phyloP scores from a whole-genome alignment of 225 moss, liverwort and hornwort species.

The Polytrichum formosum region DNA sequence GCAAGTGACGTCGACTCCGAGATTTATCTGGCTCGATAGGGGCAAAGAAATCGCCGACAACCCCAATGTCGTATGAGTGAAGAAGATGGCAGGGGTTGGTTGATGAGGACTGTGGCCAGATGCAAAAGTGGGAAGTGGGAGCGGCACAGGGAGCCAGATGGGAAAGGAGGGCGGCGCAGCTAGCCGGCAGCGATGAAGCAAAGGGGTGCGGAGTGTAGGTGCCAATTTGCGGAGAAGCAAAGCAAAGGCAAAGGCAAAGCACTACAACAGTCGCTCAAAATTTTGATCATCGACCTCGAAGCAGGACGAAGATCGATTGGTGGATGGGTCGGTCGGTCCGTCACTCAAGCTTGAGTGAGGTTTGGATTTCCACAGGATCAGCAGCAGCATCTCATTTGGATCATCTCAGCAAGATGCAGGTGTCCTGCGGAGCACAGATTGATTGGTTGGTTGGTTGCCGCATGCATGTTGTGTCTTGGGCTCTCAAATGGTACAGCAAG shows the following conservation, averaged over 20 bases:
- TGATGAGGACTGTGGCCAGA: neutral
- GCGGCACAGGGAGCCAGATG: constrained; percentile 13
- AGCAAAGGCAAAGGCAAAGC: neutral
- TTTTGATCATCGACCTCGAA: constrained; percentile 39
- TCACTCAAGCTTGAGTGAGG: constrained; percentile 24
- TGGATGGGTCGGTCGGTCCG: too few species aligned
- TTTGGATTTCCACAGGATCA: constrained; percentile 11
- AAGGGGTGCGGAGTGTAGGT: constrained; percentile 5
- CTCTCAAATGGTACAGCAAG: constrained; percentile 34
- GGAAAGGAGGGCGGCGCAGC: constrained; percentile 23
- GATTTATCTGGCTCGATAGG: constrained; percentile 20
- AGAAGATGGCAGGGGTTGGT: neutral
- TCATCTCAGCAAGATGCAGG: neutral
- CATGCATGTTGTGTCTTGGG: constrained; percentile 17
- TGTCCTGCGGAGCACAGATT: neutral
- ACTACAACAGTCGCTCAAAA: constrained; percentile 41
- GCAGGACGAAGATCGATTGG: neutral
- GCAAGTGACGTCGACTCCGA: constrained; percentile 27
- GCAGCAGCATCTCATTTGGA: constrained; percentile 1
- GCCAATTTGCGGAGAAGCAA: constrained; percentile 12
- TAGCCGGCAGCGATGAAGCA: constrained; percentile 9
- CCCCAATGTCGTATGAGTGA: constrained; percentile 12
- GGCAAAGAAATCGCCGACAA: constrained; percentile 2
- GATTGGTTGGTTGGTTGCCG: constrained; percentile 28
- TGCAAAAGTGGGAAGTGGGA: constrained; percentile 12